These are phyloP conservation scores for Acanthamoeba quina DNA, from an alignment of 208 protist species.

Conservation along the genomic window DNA sequence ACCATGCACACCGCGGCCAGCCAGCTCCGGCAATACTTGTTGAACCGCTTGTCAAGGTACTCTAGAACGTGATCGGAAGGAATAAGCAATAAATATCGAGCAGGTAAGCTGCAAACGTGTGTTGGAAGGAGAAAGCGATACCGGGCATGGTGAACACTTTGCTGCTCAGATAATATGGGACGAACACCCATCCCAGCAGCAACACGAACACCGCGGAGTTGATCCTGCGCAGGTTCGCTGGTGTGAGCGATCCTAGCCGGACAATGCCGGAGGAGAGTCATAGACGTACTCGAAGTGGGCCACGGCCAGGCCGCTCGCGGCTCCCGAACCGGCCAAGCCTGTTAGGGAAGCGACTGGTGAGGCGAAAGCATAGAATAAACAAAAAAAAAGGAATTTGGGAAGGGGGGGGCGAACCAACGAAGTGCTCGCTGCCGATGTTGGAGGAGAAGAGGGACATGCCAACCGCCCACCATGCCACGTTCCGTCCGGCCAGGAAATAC, in stretches of 20 bases:
- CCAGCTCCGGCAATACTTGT: conserved; percentile 60
- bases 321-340: conserved; percentile 65
- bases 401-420: conserved; percentile 21
- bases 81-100: too few relatives aligned
- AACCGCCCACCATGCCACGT: conserved; percentile 54
- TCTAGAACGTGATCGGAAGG: not conserved
- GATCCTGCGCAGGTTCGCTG: not conserved
- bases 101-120: too few relatives aligned
- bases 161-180: conserved; percentile 59
- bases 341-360: not conserved
- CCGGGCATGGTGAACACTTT: conserved; percentile 71
- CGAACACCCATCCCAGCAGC: conserved; percentile 69
- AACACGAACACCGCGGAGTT: conserved; percentile 59
- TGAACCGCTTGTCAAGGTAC: conserved; percentile 63
- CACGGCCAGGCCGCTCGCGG: conserved; percentile 56
- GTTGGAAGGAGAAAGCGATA: not conserved
- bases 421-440: conserved; percentile 77
- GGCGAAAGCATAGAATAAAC: too few relatives aligned
- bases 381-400: not conserved
- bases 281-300: conserved; percentile 56
- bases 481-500: conserved; percentile 68
- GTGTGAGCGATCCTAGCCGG: not conserved
- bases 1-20: conserved; percentile 53
- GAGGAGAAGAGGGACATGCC: conserved; percentile 68
- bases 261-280: not conserved